Base-by-base conservation (phyloP, 176 grass and related monocot species). In the Panicum miliaceum region DNA sequence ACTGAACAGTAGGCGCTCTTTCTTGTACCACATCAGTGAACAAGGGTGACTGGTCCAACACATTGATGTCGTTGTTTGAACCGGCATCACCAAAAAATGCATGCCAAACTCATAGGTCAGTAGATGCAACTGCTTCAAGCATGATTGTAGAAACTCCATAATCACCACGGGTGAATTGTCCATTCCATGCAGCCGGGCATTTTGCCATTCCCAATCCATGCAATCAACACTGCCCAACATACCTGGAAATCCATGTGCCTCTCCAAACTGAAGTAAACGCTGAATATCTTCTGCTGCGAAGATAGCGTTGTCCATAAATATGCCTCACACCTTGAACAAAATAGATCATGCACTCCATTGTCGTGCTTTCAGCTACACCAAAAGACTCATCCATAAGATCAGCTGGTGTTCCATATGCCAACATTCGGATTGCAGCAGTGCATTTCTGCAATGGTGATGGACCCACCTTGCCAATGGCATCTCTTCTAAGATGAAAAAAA, bases 381-480 rank as follows among this genome's bases (percentile, higher is more conserved):
- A 56, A 56, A 22, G 19, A 7, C 2, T 56, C 52, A 56, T 56
- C 52, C 52, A 56, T 56, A 22, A 56, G 19, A 2, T 59, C 56
- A 25, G 56, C 56, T 0, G 56, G 56, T 59, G 56, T 25, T 12
- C 22, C 56, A 59, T 59, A 59, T 11, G 56, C 56, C 2, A 59
- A 59, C 56, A 59, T 59, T 12, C 56, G 5, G 0, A 59, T 23
- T 22, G n/a, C 20, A 23, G n/a, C 20, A 0, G 56, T 59, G n/a
- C 56, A 59, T 59, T 59, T 59, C n/a, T 59, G n/a, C 8, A 59
- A 12, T 25, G 22, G 56, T 25, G 56, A 59, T 3, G 11, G 22
- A 23, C 48, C 72, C 48, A 34, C 48, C 47, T 75, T 75, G 29
- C 72, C 29, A 56, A 75, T 56, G 22, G 72, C 72, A 75, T 56